Percentiles rank a stretch among this genome's conserved stretches.
Conservation (phyloP, 805 yeast species). For the Kazachstania martiniae region DNA sequence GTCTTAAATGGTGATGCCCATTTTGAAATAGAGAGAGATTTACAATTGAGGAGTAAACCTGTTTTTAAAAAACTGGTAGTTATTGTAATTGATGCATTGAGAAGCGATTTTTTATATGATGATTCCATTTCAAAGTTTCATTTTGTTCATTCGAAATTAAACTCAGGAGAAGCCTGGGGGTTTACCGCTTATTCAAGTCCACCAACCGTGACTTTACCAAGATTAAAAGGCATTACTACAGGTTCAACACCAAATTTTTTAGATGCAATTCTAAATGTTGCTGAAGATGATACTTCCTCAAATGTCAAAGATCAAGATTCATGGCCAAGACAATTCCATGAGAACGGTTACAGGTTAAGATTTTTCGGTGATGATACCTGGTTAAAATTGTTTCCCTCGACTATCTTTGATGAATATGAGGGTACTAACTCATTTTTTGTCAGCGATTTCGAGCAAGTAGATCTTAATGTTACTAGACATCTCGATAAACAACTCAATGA, state of each 20-base stretch:
- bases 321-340: slow-evolving; percentile 64
- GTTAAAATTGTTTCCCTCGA: slow-evolving; percentile 73
- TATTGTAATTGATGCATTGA: slow-evolving; percentile 86
- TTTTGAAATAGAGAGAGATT: slow-evolving; percentile 25
- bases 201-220: slow-evolving; percentile 92
- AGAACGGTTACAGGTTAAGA: slow-evolving; percentile 36
- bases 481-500: slow-evolving; percentile 44
- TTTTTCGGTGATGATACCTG: slow-evolving; percentile 98
- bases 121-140: slow-evolving; percentile 53
- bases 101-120: slow-evolving; percentile 73
- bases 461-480: slow-evolving; percentile 85
- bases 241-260: slow-evolving; percentile 91
- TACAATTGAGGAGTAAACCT: slow-evolving; percentile 22
- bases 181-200: slow-evolving; percentile 89
- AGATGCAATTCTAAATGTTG: slow-evolving; percentile 88
- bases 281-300: slow-evolving; percentile 73
- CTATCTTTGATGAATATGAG: slow-evolving; percentile 50
- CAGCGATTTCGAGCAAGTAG: slow-evolving; percentile 90
- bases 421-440: slow-evolving; percentile 94
- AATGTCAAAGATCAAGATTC: slow-evolving; percentile 69
- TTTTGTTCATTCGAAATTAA: slow-evolving; percentile 54
- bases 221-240: slow-evolving; percentile 86
- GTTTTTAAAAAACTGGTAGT: slow-evolving; percentile 57
- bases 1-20: slow-evolving; percentile 51
- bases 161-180: slow-evolving; percentile 64